phyloP scores from a whole-genome alignment of 2,329 filamentous ascomycete genomes.

The Fonsecaea pugnacius region DNA sequence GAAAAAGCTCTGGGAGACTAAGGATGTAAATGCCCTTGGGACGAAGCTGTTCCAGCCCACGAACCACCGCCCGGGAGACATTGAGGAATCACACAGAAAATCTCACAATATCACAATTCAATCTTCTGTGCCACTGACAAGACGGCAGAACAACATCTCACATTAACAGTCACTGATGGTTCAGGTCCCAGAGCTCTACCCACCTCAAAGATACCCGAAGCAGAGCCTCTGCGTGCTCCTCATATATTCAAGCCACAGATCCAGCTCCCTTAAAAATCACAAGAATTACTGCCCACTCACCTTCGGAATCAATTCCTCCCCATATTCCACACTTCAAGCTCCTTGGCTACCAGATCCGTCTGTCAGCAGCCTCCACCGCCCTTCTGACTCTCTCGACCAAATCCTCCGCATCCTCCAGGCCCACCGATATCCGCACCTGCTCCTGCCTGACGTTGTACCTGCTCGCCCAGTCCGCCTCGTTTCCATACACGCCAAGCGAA shows the following conservation, averaged over 20 bases:
- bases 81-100: too few species aligned
- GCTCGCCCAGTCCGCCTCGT: slow-evolving; percentile 28
- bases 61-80: too few species aligned
- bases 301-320: not conserved
- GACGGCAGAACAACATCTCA: too few species aligned
- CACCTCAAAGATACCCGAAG: not conserved
- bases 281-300: not conserved
- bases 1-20: not conserved
- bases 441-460: slow-evolving; percentile 21
- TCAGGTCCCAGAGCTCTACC: too few species aligned
- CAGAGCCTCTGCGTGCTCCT: not conserved
- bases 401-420: slow-evolving; percentile 27
- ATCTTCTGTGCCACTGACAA: too few species aligned
- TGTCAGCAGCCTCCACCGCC: slow-evolving; percentile 29
- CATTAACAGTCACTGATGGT: too few species aligned
- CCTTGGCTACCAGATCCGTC: not conserved
- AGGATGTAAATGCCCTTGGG: too few species aligned
- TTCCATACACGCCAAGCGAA: slow-evolving; percentile 20
- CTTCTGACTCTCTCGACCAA: slow-evolving; percentile 27
- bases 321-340: not conserved
- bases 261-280: not conserved
- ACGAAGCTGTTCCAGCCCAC: too few species aligned
- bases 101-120: too few species aligned
- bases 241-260: not conserved
- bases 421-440: slow-evolving; percentile 31